Evolutionary conservation across 1,284 basidiomycete genomes (phyloP).

Genomic region (Erythrobasidium hasegawianum): DNA sequence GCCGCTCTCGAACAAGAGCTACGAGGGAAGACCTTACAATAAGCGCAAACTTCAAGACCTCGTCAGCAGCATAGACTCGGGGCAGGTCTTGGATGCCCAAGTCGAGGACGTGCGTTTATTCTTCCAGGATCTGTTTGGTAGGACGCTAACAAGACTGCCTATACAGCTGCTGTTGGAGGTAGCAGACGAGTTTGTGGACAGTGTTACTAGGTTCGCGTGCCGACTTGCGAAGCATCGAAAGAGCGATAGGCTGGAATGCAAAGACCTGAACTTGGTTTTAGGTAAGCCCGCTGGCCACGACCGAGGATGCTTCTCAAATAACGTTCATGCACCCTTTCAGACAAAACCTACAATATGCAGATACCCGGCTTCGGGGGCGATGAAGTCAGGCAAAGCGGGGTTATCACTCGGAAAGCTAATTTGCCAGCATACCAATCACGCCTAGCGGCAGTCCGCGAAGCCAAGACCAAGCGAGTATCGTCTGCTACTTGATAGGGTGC

Average conservation of each 20-base stretch:
- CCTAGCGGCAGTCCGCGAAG: conserved; percentile 40
- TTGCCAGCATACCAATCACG: conserved; percentile 41
- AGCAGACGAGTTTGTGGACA: conserved; percentile 96
- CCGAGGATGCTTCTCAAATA: too few relatives aligned
- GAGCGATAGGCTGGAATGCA: conserved; percentile 82
- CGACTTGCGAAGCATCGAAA: conserved; percentile 88
- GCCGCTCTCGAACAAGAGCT: conserved; percentile 8
- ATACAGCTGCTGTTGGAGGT: conserved; percentile 77
- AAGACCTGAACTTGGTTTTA: conserved; percentile 91
- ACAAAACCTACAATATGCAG: conserved; percentile 79
- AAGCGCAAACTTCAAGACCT: conserved; percentile 89
- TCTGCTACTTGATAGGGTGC: too few relatives aligned
- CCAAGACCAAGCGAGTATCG: conserved; percentile 4
- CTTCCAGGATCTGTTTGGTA: too few relatives aligned
- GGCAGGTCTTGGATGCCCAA: conserved; percentile 67
- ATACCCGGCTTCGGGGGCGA: conserved; percentile 88
- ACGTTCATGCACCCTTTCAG: too few relatives aligned
- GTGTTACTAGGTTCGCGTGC: conserved; percentile 86
- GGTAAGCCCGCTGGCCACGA: too few relatives aligned
- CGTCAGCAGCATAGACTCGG: conserved; percentile 74
- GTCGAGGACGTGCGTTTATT: conserved; percentile 75
- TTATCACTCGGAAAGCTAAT: conserved; percentile 17
- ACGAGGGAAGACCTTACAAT: conserved; percentile 54
- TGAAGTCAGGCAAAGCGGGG: conserved; percentile 56
- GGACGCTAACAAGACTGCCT: too few relatives aligned